Conservation (phyloP, 2,329 filamentous ascomycete genomes). For the Chrysoporthe deuterocubensis region DNA sequence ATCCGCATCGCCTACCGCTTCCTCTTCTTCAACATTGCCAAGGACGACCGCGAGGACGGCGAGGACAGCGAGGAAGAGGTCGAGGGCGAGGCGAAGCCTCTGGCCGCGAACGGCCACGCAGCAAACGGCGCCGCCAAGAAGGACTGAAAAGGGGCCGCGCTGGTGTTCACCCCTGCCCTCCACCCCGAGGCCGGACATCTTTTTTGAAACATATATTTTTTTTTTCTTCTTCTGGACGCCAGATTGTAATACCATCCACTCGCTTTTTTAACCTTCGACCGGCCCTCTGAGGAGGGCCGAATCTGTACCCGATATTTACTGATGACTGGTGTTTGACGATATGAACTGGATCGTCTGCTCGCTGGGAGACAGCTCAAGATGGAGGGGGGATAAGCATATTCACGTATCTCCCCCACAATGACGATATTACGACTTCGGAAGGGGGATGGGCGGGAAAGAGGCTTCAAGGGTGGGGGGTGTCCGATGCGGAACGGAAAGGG, state of each 20-base stretch:
- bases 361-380: background rate
- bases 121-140: slow-evolving; percentile 32
- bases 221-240: slow-evolving; percentile 1
- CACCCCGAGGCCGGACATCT: background rate
- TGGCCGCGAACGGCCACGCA: slow-evolving; percentile 26
- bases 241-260: slow-evolving; percentile 22
- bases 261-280: slow-evolving; percentile 10
- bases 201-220: background rate
- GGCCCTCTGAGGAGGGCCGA: background rate
- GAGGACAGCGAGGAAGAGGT: slow-evolving; percentile 66
- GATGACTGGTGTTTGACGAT: slow-evolving; percentile 19
- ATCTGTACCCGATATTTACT: slow-evolving; percentile 13
- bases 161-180: background rate
- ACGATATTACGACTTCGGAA: background rate
- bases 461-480: background rate
- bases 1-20: slow-evolving; percentile 75
- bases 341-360: background rate
- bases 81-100: slow-evolving; percentile 31
- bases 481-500: background rate
- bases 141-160: slow-evolving; percentile 8
- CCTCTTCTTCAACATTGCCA: slow-evolving; percentile 61
- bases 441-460: background rate
- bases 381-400: background rate
- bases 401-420: background rate
- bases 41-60: slow-evolving; percentile 73